Evolutionary conservation across 768 basidiomycete genomes (phyloP), one percentile per base, ranked within the genome.

Genomic region (Hericium coralloides): DNA sequence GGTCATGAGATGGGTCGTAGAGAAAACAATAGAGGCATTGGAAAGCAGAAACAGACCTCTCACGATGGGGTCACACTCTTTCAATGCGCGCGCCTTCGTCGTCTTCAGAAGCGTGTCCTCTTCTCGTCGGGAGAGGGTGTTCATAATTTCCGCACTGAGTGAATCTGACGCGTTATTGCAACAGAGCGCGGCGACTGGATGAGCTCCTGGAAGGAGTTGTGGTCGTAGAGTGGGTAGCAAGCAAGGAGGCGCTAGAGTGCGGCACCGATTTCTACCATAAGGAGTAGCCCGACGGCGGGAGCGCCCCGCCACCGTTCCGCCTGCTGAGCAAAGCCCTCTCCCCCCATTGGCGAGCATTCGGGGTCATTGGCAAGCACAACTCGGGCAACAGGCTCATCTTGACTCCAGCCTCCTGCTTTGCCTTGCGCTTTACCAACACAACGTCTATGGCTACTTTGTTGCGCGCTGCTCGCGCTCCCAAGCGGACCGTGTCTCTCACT

Each of bases 81-180:
- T 84, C 66, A 93, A 69, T 12, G 92, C 92, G 56, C 77, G 76
- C 15, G 84, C 81, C 66, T 93, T 94, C 9, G 89, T 87, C 22
- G 87, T 76, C 70, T 94, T 93, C 39, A 87, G 70, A 41, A 95
- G 79, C 8, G 84, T 85, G 48, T 95, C 92, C 68, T 95, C 92
- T 73, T 94, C 92, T 51, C 92, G 79, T 56, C 90, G 80, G 38
- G 92, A 94, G 36, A 94, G 80, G 43, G 90, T 79, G 69, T 92
- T 84, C 92, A 93, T 93, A 38, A 31, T 9, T 8, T 31, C 10
- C 31, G 31, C 31, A 31, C 31, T 31, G 31, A 8, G 31, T 31
- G 10, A 9, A 6, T 31, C 31, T 8, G 31, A 31, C 31, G 31
- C 31, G 31, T 31, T 8, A 31, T 31, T 31, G 8, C 31, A 31